Evolutionary conservation across 768 basidiomycete genomes (phyloP), one percentile per base, ranked within the genome.

Genomic region (Mycena vulgaris): DNA sequence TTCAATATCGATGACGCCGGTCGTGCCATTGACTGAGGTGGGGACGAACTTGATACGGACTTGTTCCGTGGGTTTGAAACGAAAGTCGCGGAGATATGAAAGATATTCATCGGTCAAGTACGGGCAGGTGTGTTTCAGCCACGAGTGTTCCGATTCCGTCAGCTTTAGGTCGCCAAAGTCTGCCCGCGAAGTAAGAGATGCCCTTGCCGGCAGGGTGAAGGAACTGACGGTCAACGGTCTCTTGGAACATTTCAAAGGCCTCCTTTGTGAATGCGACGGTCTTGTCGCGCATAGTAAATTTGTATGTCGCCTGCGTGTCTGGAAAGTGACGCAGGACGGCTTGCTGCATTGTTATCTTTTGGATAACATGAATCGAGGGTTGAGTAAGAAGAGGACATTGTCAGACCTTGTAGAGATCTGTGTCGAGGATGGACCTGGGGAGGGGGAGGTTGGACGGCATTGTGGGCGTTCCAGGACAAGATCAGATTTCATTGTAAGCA

Each of bases 271-370:
- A 97, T 21, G 85, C 81, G 63, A 89, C 87, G 49, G 85, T 81
- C 42, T 85, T 83, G 74, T 89, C 88, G 68, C 96, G 91, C 78
- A 96, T 93, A 2, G 90, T 95, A 80, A 97, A 97, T 42, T 87
- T 87, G 79, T 97, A 95, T 2, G 87, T 88, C 8, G 90, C 91
- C n/a, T 84, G 76, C 1, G 89, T 86, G 49, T 89, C 82, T n/a
- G 92, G 92, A 76, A 96, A 97, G 70, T 92, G 90, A 25, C 88
- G 86, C 65, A 92, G 75, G 27, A 98, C 90, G 0, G 95, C 96
- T 81, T 97, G 94, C 82, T 99, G 97, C 97, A 98, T 99, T 0
- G 96, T 94, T 53, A 98, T 85, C 95, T 97, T 66, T 17, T 33
- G 68, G 47, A 48, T 48, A 48, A 70, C 52, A 53, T 8, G 19